phyloP scores from a whole-genome alignment of 2,329 filamentous ascomycete species.

The Beauveria sp. region DNA sequence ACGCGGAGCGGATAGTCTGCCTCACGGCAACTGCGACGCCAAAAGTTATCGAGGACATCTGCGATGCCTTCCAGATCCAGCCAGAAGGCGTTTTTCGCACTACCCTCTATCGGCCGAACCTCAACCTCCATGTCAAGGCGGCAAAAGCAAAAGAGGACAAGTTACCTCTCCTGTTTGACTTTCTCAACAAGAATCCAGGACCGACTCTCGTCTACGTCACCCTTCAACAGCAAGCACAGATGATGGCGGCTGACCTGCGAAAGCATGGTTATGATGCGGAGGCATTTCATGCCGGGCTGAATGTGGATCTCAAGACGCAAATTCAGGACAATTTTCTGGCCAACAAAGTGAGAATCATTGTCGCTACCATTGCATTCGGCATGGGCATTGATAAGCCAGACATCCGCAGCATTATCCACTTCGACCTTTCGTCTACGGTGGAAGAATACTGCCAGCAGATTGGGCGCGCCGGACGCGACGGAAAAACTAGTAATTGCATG shows the following conservation, averaged over 20 bases:
- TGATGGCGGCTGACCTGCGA: constrained; percentile 32
- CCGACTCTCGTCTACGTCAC: constrained; percentile 56
- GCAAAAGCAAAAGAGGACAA: constrained; percentile 36
- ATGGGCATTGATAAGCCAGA: constrained; percentile 53
- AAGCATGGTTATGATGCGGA: constrained; percentile 32
- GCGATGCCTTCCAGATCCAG: constrained; percentile 42
- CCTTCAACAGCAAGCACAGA: constrained; percentile 40
- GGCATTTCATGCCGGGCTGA: constrained; percentile 45
- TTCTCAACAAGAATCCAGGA: constrained; percentile 43
- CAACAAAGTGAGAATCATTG: constrained; percentile 29
- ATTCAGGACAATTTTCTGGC: constrained; percentile 47
- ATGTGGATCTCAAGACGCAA: constrained; percentile 33
- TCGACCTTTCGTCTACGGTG: constrained; percentile 41
- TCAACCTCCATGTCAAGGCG: constrained; percentile 44
- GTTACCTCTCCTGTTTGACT: constrained; percentile 35
- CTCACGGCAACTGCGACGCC: constrained; percentile 53
- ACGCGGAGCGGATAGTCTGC: constrained; percentile 51
- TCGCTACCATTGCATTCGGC: constrained; percentile 50
- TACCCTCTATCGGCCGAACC: constrained; percentile 50
- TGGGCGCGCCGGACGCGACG: constrained; percentile 48
- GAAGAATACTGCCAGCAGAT: constrained; percentile 53
- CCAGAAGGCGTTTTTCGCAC: constrained; percentile 45
- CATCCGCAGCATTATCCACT: constrained; percentile 49
- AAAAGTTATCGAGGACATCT: constrained; percentile 46
- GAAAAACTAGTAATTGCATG: constrained; percentile 45